Evolutionary conservation across 2,329 filamentous ascomycete genomes (phyloP).

Genomic region (Phialocephala sp.): DNA sequence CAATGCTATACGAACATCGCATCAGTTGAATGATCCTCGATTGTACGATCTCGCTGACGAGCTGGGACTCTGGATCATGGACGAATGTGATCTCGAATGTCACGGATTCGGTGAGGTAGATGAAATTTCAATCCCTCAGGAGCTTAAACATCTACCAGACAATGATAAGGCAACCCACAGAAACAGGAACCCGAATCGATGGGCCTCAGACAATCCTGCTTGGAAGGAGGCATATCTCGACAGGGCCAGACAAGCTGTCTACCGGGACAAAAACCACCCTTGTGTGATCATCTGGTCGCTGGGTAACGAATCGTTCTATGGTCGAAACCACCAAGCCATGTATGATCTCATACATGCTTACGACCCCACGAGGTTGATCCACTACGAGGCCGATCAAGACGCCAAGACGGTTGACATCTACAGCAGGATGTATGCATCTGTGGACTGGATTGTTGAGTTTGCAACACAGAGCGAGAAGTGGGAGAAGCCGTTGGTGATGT

Average conservation of each 20-base stretch:
- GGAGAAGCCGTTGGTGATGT: constrained; percentile 46
- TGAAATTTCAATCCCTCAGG: constrained; percentile 24
- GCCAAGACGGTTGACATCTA: constrained; percentile 60
- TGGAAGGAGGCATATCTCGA: constrained; percentile 61
- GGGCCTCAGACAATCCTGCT: constrained; percentile 53
- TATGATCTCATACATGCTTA: constrained; percentile 56
- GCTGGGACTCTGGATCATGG: constrained; percentile 68
- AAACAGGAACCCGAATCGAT: constrained; percentile 55
- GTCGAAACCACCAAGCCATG: constrained; percentile 60
- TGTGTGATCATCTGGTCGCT: constrained; percentile 63
- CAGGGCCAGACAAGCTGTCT: constrained; percentile 58
- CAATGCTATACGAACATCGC: constrained; percentile 71
- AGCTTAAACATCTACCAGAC: constrained; percentile 48
- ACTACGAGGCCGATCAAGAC: constrained; percentile 61
- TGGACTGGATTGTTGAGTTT: constrained; percentile 42
- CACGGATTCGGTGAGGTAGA: constrained; percentile 55
- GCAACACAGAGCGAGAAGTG: constrained; percentile 27
- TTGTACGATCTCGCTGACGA: constrained; percentile 68
- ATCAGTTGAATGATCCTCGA: constrained; percentile 66
- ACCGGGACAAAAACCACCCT: constrained; percentile 61
- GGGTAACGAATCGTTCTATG: constrained; percentile 64
- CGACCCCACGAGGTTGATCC: constrained; percentile 58
- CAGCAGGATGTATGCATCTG: constrained; percentile 59
- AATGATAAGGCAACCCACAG: constrained; percentile 48
- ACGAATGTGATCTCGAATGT: constrained; percentile 61